phyloP scores from a whole-genome alignment of 2,329 filamentous ascomycete genomes.

The Trichoderma koningiopsis region DNA sequence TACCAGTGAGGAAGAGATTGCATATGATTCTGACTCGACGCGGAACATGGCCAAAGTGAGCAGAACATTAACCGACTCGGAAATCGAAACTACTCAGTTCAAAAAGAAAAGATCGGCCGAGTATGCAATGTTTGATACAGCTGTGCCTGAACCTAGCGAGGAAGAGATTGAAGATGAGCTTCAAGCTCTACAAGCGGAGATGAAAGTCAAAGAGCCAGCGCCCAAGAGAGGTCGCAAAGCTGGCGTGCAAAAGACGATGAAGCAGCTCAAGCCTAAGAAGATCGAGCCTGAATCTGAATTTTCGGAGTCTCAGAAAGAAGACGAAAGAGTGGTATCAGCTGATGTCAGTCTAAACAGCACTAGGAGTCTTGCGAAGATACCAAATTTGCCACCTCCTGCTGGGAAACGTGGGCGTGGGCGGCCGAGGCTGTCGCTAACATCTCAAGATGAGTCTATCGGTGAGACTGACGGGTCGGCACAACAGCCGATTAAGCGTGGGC shows the following conservation, averaged over 20 bases:
- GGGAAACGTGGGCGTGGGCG: conserved; percentile 37
- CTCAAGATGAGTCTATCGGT: conserved; percentile 30
- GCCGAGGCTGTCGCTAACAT: conserved; percentile 37
- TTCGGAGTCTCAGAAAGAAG: conserved; percentile 12
- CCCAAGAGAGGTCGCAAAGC: conserved; percentile 60
- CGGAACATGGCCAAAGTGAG: conserved; percentile 39
- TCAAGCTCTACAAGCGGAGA: conserved; percentile 51
- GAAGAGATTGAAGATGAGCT: conserved; percentile 55
- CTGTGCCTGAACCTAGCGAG: conserved; percentile 49
- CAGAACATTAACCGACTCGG: conserved; percentile 34
- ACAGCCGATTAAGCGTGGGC: conserved; percentile 16
- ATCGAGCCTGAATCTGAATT: conserved; percentile 35
- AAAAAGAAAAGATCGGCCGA: conserved; percentile 38
- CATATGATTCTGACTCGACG: conserved; percentile 50
- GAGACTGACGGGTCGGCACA: conserved; percentile 3
- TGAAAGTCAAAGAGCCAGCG: conserved; percentile 45
- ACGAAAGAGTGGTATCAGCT: conserved; percentile 23
- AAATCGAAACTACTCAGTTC: conserved; percentile 33
- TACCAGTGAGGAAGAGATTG: conserved; percentile 55
- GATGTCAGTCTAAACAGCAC: conserved; percentile 1
- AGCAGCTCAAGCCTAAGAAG: conserved; percentile 53
- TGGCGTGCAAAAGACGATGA: conserved; percentile 54
- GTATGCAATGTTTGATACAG: conserved; percentile 57
- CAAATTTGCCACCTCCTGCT: conserved; percentile 18
- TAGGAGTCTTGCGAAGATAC: background rate